Evolutionary conservation across 1,284 basidiomycete species (phyloP).

Genomic region (Trametes hirsuta): DNA sequence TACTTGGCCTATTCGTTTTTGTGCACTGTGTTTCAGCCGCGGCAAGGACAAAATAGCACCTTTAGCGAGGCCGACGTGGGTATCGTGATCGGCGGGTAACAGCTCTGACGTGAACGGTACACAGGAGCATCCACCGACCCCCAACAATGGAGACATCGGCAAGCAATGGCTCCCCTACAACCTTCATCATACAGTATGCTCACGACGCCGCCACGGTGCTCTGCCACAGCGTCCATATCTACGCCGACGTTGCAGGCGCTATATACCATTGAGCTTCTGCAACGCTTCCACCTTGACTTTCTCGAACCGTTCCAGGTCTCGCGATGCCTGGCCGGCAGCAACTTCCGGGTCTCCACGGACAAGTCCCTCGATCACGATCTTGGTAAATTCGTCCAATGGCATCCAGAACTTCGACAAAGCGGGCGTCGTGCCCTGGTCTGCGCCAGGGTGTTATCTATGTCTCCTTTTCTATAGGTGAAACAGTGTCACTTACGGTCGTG

Average conservation of each 20-base stretch:
- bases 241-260: not conserved
- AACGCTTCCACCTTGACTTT: constrained; percentile 15
- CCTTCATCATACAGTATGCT: too few relatives aligned
- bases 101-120: too few relatives aligned
- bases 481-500: constrained; percentile 52
- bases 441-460: not conserved
- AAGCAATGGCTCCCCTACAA: too few relatives aligned
- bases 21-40: too few relatives aligned
- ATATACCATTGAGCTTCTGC: not conserved
- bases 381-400: constrained; percentile 56
- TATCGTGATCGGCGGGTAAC: too few relatives aligned
- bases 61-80: too few relatives aligned
- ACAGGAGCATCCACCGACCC: too few relatives aligned
- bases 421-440: constrained; percentile 56
- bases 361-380: constrained; percentile 50
- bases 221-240: too few relatives aligned
- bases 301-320: constrained; percentile 35
- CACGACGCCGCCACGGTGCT: too few relatives aligned
- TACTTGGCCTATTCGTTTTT: too few relatives aligned
- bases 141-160: too few relatives aligned
- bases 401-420: constrained; percentile 58
- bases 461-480: not conserved
- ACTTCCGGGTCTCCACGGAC: constrained; percentile 47
- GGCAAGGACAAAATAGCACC: too few relatives aligned
- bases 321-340: constrained; percentile 36